A percentile compares a stretch with the other conserved stretches of the same genome.
Conservation (phyloP, 2,329 filamentous ascomycete genomes). For the Dryadomyces quercus-mongolicae region DNA sequence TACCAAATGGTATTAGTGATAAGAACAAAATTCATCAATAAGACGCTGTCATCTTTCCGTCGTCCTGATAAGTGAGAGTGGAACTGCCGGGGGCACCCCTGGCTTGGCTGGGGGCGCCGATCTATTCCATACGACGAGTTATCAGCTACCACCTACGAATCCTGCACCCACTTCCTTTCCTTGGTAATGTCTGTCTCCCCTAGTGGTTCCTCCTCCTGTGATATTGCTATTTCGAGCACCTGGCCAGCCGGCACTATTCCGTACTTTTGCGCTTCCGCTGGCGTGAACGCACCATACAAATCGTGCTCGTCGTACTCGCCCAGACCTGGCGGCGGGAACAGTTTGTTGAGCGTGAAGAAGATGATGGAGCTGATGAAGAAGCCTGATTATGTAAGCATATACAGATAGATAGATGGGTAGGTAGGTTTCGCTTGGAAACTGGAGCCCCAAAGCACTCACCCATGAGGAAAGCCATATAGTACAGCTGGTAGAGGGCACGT, state of each 20-base stretch:
- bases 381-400: not conserved
- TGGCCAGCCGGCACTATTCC: not conserved
- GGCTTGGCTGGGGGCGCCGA: not conserved
- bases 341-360: constrained; percentile 16
- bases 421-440: no score
- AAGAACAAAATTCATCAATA: not conserved
- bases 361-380: constrained; percentile 2
- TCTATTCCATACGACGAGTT: not conserved
- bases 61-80: not conserved
- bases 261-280: constrained; percentile 20
- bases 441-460: constrained; percentile 19
- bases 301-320: constrained; percentile 31
- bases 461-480: constrained; percentile 33
- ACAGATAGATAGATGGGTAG: no score
- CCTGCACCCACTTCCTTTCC: not conserved
- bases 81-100: not conserved
- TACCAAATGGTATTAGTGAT: not conserved
- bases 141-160: not conserved
- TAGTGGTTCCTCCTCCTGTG: not conserved
- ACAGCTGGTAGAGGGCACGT: constrained; percentile 19
- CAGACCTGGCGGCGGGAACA: constrained; percentile 26
- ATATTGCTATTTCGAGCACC: not conserved
- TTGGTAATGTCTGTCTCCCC: not conserved
- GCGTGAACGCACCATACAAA: constrained; percentile 31
- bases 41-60: no score